These are phyloP conservation scores for Saprolegnia parasitica DNA, from an alignment of 352 stramenopile genomes.

Conservation along the genomic window DNA sequence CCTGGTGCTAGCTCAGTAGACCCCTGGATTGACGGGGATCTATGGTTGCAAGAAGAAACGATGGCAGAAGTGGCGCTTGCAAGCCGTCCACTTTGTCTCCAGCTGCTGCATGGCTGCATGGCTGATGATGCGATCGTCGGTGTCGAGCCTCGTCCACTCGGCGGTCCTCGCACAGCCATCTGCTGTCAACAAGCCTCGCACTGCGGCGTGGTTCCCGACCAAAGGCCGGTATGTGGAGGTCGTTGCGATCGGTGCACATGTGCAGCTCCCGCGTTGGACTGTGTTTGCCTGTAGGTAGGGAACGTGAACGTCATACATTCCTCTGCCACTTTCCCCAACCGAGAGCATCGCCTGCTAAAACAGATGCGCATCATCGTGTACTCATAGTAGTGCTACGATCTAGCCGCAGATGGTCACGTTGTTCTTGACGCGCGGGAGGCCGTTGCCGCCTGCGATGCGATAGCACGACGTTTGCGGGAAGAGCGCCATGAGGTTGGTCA, in stretches of 20 bases:
- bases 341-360: background rate
- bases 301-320: background rate
- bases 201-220: too few relatives aligned
- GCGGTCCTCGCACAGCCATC: too few relatives aligned
- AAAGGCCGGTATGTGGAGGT: conserved; percentile 4
- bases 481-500: conserved; percentile 47
- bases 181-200: too few relatives aligned
- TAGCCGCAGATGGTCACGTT: conserved; percentile 13
- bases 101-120: too few relatives aligned
- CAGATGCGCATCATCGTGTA: background rate
- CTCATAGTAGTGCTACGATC: background rate
- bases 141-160: too few relatives aligned
- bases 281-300: background rate
- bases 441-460: conserved; percentile 18
- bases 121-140: too few relatives aligned
- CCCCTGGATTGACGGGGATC: too few relatives aligned
- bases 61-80: too few relatives aligned
- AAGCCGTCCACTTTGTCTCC: too few relatives aligned
- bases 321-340: background rate
- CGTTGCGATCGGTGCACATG: background rate
- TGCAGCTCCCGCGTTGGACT: background rate
- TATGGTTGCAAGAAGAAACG: too few relatives aligned
- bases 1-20: too few relatives aligned
- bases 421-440: background rate
- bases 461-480: conserved; percentile 23